Evolutionary conservation across 257 asterid species (phyloP), one percentile per base, ranked within the genome.

Genomic region (Striga asiatica): DNA sequence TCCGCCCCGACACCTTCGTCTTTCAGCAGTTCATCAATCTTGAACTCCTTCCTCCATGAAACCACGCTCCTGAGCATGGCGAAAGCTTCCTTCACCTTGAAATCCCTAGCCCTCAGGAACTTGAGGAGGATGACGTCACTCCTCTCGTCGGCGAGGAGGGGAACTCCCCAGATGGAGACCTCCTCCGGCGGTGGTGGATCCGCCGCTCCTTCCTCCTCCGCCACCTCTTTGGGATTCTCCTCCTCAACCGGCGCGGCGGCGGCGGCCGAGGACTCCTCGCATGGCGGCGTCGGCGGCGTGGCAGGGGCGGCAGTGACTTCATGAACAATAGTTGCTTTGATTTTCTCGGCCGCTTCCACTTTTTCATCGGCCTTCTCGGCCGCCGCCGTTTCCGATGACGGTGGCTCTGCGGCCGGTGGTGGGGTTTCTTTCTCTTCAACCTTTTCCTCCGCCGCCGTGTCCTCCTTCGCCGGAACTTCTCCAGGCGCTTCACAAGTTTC

Each of bases 81-180:
- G 13, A 78, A 74, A 4, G 95, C 84, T 2, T 85, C 93, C 53
- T 82, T 82, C 34, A 77, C 86, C 63, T 77, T 77, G 25, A 85
- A 85, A 25, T 85, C 93, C 9, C 95, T 73, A 0, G 95, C 95
- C 57, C 89, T 52, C 54, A 85, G 51, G 75, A 85, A 85, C 43
- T 85, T 81, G 37, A 85, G 89, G 42, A 85, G 86, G 47, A 85
- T 67, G 1, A 66, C 80, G 6, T 85, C 88, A 13, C 78, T 77
- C 49, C 65, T 74, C 59, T 70, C 86, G 23, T 85, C 93, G 5
- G 69, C 76, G 0, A 84, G 64, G 8, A 84, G 81, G 0, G 80
- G 83, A 12, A 84, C 53, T 8, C 95, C 95, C 88, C 88, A 81
- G 17, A 84, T 77, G 1, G 83, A 77, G 0, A 81, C 80, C 58